Evolutionary conservation across 345 rosid species (phyloP), one percentile per base, ranked within the genome.

Genomic region (Syzygium aqueum): DNA sequence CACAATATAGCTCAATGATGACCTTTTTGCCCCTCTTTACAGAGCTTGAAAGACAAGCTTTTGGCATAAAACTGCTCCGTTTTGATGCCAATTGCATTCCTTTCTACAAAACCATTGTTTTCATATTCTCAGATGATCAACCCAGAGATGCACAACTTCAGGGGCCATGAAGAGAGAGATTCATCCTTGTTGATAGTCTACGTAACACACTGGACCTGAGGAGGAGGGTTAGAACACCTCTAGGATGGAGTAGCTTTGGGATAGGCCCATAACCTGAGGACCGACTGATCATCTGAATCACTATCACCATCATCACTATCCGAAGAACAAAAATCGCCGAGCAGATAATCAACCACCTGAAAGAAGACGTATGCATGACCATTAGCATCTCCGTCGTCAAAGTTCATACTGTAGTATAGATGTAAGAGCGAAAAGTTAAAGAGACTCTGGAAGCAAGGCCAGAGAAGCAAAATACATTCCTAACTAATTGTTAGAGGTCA

Each of bases 301-400:
- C 92, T 90, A 67, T 93, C 96, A 57, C 27, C 50, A 10, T 92
- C 92, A 25, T 86, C 89, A 21, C 86, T 88, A 37, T 95, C 96
- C 33, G 92, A 92, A 87, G 95, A 91, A 33, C 88, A 90, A 77
- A 85, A 78, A 51, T 90, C 93, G 51, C 92, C 89, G 65, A 91
- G 53, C 80, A 95, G 28, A 86, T 93, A 93, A 40, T 88, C 92
- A 17, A 89, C 93, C 23, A 93, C 95, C 98, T 94, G 92, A 78
- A 85, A 85, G 50, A 85, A 56, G 67, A 14, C 1, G 56, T 3
- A 2, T 7, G 40, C 30, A 56, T 1, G 33, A 2, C 43, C 43
- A 8, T 84, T 84, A 84, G 57, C 85, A 51, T 51, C 57, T 51
- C 85, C 43, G 1, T 51, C 22, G 27, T 83, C 33, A 51, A 13